Evolutionary conservation across 2,329 filamentous ascomycete species (phyloP).

Genomic region (Polytolypa hystricis): DNA sequence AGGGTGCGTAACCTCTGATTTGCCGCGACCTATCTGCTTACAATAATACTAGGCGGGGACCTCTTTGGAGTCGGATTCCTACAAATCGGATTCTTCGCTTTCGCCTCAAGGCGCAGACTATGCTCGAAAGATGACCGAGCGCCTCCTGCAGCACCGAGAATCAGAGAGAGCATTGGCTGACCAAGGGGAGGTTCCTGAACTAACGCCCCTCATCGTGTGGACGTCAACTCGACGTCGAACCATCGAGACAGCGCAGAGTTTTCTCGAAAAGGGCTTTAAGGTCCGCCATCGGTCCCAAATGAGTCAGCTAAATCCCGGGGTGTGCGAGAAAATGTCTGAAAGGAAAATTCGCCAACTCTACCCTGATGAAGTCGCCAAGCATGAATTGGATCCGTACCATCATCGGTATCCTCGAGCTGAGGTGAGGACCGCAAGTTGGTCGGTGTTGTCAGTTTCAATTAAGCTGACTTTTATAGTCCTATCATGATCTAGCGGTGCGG

Average conservation of each 20-base stretch:
- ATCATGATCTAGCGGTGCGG: constrained; percentile 95
- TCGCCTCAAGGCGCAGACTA: constrained; percentile 73
- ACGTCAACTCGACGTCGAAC: constrained; percentile 85
- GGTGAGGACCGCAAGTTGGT: constrained; percentile 37
- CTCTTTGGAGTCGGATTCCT: constrained; percentile 77
- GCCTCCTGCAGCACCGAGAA: constrained; percentile 70
- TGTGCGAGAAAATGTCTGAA: constrained; percentile 89
- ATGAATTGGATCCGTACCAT: constrained; percentile 90
- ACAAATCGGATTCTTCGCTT: constrained; percentile 79
- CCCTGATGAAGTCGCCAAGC: constrained; percentile 83
- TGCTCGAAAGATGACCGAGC: constrained; percentile 73
- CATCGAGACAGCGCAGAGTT: constrained; percentile 73
- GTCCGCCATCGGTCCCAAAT: constrained; percentile 89
- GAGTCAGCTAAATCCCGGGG: constrained; percentile 92
- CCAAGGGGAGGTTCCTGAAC: constrained; percentile 55
- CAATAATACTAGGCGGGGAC: constrained; percentile 51
- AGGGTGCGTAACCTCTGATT: constrained; percentile 37
- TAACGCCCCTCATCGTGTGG: constrained; percentile 83
- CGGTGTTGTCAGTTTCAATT: not conserved
- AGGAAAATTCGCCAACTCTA: constrained; percentile 67
- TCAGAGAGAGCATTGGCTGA: constrained; percentile 62
- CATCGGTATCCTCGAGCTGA: constrained; percentile 92
- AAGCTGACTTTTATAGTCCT: constrained; percentile 51
- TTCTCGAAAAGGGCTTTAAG: constrained; percentile 71
- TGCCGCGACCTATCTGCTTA: constrained; percentile 8